Evolutionary conservation across 345 rosid species (phyloP).

Genomic region (Nasturtium officinale): DNA sequence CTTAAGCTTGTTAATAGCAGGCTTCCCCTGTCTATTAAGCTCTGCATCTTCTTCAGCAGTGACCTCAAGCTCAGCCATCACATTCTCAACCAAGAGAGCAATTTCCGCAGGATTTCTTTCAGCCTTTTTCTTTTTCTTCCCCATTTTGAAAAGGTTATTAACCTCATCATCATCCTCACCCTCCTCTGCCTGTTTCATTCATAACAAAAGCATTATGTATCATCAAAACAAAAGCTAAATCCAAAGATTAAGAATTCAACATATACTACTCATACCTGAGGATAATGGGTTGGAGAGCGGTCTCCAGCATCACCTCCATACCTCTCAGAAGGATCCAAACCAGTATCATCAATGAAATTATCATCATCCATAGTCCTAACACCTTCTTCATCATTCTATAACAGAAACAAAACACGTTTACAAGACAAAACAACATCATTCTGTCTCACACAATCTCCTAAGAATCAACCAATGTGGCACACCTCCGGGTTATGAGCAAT

Average conservation of each 20-base stretch:
- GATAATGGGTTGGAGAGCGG: conserved; percentile 74
- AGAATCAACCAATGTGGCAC: conserved; percentile 10
- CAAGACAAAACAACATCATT: not conserved
- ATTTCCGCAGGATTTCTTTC: conserved; percentile 94
- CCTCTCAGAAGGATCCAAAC: conserved; percentile 80
- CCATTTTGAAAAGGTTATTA: conserved; percentile 80
- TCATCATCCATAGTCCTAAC: conserved; percentile 85
- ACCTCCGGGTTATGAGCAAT: conserved; percentile 94
- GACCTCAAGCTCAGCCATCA: conserved; percentile 98
- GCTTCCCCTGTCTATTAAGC: conserved; percentile 78
- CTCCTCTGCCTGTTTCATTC: conserved; percentile 70
- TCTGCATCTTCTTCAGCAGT: conserved; percentile 94
- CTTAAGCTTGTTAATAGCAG: conserved; percentile 91
- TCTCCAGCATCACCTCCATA: conserved; percentile 67
- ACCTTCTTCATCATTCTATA: conserved; percentile 89
- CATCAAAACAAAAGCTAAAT: conserved; percentile 6
- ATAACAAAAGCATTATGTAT: conserved; percentile 15
- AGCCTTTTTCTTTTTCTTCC: conserved; percentile 78
- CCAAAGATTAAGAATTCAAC: not conserved
- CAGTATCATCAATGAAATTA: conserved; percentile 88
- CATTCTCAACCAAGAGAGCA: conserved; percentile 81
- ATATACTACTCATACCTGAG: conserved; percentile 32
- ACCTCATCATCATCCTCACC: conserved; percentile 90
- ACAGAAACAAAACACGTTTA: conserved; percentile 9
- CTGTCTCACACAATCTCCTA: conserved; percentile 20